Evolutionary conservation across 805 yeast species (phyloP).

Genomic region (Schizosaccharomyces osmophilus): DNA sequence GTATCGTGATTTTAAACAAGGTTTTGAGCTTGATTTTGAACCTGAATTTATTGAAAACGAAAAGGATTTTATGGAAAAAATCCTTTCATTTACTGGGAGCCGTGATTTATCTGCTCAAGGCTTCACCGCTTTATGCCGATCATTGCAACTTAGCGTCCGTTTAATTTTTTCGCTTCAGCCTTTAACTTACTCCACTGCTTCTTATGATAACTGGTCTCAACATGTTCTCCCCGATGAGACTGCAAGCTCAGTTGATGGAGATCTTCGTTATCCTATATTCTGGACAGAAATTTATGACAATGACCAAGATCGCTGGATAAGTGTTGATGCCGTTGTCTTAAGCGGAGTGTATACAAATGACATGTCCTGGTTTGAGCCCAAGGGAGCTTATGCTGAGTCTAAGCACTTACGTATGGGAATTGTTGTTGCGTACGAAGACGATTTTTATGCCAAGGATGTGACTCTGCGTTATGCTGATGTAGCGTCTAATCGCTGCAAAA

Average conservation of each 20-base stretch:
- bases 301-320: conserved; percentile 47
- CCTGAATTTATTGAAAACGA: conserved; percentile 18
- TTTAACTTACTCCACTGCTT: conserved; percentile 17
- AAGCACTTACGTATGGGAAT: conserved; percentile 27
- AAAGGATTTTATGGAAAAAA: conserved; percentile 19
- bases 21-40: conserved; percentile 10
- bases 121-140: conserved; percentile 48
- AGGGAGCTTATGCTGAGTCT: conserved; percentile 12
- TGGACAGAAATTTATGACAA: conserved; percentile 93
- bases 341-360: conserved; percentile 37
- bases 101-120: conserved; percentile 71
- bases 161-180: conserved; percentile 71
- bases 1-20: not conserved
- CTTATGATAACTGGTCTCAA: not conserved
- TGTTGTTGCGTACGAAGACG: conserved; percentile 49
- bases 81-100: conserved; percentile 27
- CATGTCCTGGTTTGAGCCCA: conserved; percentile 46
- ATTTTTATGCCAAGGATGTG: conserved; percentile 49
- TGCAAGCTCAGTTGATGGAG: conserved; percentile 1
- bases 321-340: conserved; percentile 57
- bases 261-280: conserved; percentile 37
- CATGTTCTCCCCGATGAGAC: not conserved
- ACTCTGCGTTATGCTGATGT: conserved; percentile 56
- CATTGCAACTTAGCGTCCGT: conserved; percentile 47
- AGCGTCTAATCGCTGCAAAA: not conserved